Evolutionary conservation across 2,329 filamentous ascomycete genomes (phyloP), one percentile per base, ranked within the genome.

Genomic region (Nigrograna mackinnonii): DNA sequence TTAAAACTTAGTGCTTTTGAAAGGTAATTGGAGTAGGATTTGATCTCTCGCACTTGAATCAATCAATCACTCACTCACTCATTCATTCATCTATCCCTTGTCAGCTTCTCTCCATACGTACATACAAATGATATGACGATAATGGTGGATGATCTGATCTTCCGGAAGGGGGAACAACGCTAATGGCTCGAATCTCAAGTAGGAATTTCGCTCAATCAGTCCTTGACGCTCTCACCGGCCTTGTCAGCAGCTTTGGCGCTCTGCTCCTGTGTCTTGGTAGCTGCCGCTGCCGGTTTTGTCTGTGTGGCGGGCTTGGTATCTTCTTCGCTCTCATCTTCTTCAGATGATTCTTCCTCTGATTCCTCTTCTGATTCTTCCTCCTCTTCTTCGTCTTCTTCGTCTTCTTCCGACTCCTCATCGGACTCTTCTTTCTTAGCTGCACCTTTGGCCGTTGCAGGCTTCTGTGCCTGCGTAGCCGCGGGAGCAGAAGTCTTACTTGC

Each of bases 221-320:
- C n/a, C n/a, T n/a, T n/a, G n/a, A n/a, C n/a, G n/a, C n/a, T n/a
- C n/a, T n/a, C n/a, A n/a, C n/a, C n/a, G n/a, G n/a, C n/a, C n/a
- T n/a, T n/a, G n/a, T n/a, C n/a, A n/a, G n/a, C n/a, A n/a, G n/a
- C 57, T 26, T 56, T 60, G 1, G 57, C 50, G 24, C 49, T 44
- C 40, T 64, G 58, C 5, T 51, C 42, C 39, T 65, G 58, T 21
- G 54, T 55, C 40, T 57, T 49, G 18, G 35, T 41, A 12, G 28
- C 35, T 6, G 38, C 37, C 11, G 20, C 17, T n/a, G 44, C 43
- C 16, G 39, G 18, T 33, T 43, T 41, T 17, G 40, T 35, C 4
- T 17, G 17, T 22, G 21, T 16, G 21, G 34, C 7, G 7, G 11
- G 12, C 12, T 20, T 3, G 16, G 34, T 7, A 12, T 38, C 24